phyloP scores from a whole-genome alignment of 441 rosid genomes.

The Gossypium lobatum region DNA sequence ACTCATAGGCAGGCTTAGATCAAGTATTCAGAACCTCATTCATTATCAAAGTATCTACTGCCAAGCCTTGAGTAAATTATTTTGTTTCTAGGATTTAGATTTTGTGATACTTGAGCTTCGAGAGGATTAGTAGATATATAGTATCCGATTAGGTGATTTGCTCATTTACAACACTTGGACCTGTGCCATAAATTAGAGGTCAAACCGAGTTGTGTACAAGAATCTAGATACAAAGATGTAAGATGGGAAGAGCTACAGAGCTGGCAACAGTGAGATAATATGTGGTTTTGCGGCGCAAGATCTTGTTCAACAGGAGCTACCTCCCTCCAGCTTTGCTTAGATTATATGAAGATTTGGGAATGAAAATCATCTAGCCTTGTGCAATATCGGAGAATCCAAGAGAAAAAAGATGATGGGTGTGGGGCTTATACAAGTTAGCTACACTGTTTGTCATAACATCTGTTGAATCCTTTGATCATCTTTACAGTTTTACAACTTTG shows the following conservation, averaged over 20 bases:
- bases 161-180: no score
- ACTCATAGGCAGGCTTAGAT: background rate
- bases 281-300: background rate
- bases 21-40: background rate
- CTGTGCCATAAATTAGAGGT: background rate
- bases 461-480: constrained; percentile 14
- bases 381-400: background rate
- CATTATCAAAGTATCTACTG: background rate
- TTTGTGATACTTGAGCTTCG: background rate
- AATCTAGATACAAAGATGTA: background rate
- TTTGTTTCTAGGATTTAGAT: background rate
- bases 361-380: background rate
- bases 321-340: background rate
- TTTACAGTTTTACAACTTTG: constrained; percentile 23
- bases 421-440: constrained; percentile 6
- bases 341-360: background rate
- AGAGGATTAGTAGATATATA: background rate
- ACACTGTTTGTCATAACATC: constrained; percentile 20
- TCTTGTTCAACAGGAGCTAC: background rate
- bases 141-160: background rate
- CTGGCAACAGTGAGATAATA: background rate
- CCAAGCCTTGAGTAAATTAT: background rate
- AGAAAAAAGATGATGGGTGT: constrained; percentile 6
- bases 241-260: background rate
- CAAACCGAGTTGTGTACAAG: background rate